phyloP scores from a whole-genome alignment of 148 eudicot genomes.

The Tetragonia tetragonoides region DNA sequence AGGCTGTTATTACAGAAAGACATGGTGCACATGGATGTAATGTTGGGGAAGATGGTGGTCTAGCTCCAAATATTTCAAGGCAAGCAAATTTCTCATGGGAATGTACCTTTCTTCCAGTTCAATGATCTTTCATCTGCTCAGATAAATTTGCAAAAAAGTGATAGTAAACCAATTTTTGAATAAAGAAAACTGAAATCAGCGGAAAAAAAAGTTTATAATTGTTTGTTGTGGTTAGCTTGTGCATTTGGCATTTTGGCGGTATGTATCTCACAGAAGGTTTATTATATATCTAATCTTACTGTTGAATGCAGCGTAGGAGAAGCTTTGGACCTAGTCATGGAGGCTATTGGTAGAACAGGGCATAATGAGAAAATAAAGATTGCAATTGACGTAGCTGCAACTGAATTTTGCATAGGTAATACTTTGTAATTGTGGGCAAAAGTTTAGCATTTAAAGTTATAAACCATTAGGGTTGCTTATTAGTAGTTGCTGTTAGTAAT shows the following conservation, averaged over 20 bases:
- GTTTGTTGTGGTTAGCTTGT: not conserved
- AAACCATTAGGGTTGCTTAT: not conserved
- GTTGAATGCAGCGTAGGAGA: conserved; percentile 70
- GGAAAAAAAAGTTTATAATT: not conserved
- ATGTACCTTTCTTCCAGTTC: conserved; percentile 5
- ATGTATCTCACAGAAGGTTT: not conserved
- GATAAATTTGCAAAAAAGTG: not conserved
- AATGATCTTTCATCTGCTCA: not conserved
- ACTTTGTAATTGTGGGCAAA: conserved; percentile 7
- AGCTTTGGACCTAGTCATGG: conserved; percentile 84
- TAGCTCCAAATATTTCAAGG: conserved; percentile 90
- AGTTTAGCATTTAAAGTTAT: not conserved
- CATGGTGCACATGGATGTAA: conserved; percentile 75
- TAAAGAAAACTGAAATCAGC: not conserved
- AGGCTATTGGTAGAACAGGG: conserved; percentile 82
- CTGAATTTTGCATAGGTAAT: conserved; percentile 94
- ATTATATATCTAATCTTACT: conserved; percentile 20
- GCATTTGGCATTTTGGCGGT: not conserved
- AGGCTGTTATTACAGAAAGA: conserved; percentile 89
- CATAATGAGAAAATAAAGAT: conserved; percentile 82
- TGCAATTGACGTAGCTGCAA: conserved; percentile 81
- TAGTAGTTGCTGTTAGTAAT: not conserved
- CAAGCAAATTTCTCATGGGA: conserved; percentile 33
- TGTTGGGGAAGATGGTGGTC: conserved; percentile 95
- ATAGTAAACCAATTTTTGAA: not conserved